Percentiles rank a stretch among this genome's conserved stretches.
Conservation (phyloP, 805 yeast species). For the Jamesozyma spencerorum region DNA sequence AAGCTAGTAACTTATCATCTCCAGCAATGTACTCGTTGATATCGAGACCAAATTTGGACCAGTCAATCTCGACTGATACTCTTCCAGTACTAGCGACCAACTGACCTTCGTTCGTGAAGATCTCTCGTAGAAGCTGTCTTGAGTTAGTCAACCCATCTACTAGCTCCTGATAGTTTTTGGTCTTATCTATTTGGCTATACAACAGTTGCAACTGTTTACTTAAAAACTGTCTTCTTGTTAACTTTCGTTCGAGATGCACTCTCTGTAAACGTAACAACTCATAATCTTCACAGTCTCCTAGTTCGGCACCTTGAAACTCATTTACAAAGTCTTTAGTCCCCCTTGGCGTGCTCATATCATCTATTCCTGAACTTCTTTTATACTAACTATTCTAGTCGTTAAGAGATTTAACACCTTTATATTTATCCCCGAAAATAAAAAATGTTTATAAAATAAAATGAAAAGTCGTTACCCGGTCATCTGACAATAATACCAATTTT, state of each 20-base stretch:
- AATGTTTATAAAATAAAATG: not conserved
- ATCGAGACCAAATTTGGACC: constrained; percentile 24
- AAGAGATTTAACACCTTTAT: too few species aligned
- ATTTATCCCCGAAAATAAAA: too few species aligned
- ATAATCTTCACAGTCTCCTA: constrained; percentile 20
- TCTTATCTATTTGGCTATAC: constrained; percentile 22
- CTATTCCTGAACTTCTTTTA: too few species aligned
- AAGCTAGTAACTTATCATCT: constrained; percentile 14
- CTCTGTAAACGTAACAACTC: constrained; percentile 16
- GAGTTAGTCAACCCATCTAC: constrained; percentile 21
- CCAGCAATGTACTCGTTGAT: constrained; percentile 16
- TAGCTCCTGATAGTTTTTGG: constrained; percentile 26
- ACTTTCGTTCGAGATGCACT: constrained; percentile 14
- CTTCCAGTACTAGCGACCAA: not conserved
- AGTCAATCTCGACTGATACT: constrained; percentile 9
- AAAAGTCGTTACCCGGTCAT: not conserved
- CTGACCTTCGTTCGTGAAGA: constrained; percentile 24
- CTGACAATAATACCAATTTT: too few species aligned
- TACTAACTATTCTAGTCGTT: too few species aligned
- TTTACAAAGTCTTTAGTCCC: constrained; percentile 10
- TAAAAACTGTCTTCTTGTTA: constrained; percentile 15
- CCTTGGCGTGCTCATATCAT: constrained; percentile 14
- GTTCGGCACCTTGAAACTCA: constrained; percentile 18
- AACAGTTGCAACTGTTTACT: constrained; percentile 18
- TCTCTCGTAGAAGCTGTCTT: constrained; percentile 19